Conservation (phyloP, 208 protist species). For the Vickermania ingenoplastis region DNA sequence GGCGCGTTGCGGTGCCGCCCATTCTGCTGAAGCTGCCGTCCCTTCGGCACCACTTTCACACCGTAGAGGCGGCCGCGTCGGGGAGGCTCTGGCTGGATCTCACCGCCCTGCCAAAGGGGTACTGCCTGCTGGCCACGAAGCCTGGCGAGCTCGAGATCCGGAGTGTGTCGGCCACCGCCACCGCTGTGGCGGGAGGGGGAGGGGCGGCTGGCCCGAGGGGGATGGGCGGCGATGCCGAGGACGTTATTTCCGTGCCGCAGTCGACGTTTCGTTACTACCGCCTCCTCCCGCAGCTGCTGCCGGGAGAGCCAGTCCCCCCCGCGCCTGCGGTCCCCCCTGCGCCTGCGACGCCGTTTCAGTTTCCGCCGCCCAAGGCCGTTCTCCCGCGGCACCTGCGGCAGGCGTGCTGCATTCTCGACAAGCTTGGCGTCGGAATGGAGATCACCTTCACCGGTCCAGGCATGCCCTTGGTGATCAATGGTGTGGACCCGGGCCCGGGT, state of each 20-base stretch:
- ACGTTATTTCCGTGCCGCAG: not conserved
- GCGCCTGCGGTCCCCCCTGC: too few species aligned
- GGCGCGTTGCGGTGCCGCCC: not conserved
- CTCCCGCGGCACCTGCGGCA: not conserved
- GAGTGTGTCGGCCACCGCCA: not conserved
- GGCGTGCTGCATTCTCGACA: not conserved
- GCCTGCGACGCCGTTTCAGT: not conserved
- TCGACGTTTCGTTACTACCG: not conserved
- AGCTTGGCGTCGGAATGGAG: not conserved
- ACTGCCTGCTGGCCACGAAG: not conserved
- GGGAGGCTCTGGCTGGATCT: not conserved
- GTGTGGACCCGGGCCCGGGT: not conserved
- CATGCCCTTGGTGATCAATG: not conserved
- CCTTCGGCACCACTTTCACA: not conserved
- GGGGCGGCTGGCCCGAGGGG: not conserved
- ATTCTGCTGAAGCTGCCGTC: not conserved
- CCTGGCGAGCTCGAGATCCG: not conserved
- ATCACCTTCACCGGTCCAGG: not conserved
- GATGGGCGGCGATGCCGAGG: not conserved
- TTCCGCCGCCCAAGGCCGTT: not conserved
- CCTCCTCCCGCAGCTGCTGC: not conserved
- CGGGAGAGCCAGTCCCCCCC: too few species aligned
- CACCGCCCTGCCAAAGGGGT: not conserved
- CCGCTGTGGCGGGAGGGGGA: not conserved
- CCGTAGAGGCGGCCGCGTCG: not conserved